Percentiles rank a stretch among this genome's conserved stretches.
Conservation (phyloP, 345 rosid species). For the Lumnitzera racemosa region DNA sequence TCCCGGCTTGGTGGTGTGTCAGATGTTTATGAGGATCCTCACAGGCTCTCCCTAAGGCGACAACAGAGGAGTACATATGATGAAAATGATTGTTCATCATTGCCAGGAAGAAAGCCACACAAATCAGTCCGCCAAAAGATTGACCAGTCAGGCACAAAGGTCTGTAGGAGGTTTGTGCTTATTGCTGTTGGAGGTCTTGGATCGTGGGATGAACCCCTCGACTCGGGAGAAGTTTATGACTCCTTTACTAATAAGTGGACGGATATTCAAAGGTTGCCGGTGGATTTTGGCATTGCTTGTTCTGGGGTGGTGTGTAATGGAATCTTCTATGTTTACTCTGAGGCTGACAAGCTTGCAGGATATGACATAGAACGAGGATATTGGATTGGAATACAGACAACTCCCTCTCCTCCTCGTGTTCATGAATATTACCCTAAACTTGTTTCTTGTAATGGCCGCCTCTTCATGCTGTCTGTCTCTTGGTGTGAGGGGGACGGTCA, state of each 20-base stretch:
- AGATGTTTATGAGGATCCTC: constrained; percentile 95
- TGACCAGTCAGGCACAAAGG: constrained; percentile 34
- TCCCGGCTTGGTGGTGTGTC: constrained; percentile 65
- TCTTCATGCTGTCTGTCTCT: constrained; percentile 87
- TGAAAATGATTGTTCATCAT: constrained; percentile 33
- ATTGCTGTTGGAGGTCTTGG: constrained; percentile 83
- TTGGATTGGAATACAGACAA: constrained; percentile 77
- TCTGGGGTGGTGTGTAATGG: constrained; percentile 79
- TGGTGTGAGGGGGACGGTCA: constrained; percentile 99
- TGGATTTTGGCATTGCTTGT: constrained; percentile 65
- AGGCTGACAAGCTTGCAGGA: constrained; percentile 80
- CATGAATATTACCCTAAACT: constrained; percentile 89
- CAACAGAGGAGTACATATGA: constrained; percentile 49
- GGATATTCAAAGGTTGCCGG: constrained; percentile 73
- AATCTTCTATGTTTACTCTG: constrained; percentile 82
- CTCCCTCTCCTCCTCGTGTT: constrained; percentile 84
- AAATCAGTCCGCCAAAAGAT: constrained; percentile 47
- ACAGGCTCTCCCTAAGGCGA: constrained; percentile 77
- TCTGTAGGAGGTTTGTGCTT: constrained; percentile 53
- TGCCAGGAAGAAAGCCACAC: constrained; percentile 37
- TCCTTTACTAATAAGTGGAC: constrained; percentile 74
- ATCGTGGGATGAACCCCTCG: constrained; percentile 74
- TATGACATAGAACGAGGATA: constrained; percentile 87
- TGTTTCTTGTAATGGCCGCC: constrained; percentile 60
- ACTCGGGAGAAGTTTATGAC: constrained; percentile 95